Conservation (phyloP, 345 rosid genomes). For the Euphorbia tirucalli region DNA sequence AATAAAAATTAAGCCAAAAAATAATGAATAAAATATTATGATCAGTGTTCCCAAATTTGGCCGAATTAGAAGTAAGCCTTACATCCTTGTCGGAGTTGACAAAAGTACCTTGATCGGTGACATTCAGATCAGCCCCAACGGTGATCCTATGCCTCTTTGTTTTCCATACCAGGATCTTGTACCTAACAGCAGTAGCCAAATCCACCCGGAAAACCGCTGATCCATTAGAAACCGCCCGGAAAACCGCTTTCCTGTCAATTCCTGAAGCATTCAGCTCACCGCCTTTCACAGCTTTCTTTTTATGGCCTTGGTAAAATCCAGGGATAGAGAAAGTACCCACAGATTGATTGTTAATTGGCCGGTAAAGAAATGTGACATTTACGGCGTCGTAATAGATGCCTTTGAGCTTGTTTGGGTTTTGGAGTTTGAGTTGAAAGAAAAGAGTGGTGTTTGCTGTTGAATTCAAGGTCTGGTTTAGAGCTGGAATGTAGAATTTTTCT, state of each 20-base stretch:
- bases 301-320: constrained; percentile 54
- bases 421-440: constrained; percentile 41
- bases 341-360: not conserved
- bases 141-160: constrained; percentile 48
- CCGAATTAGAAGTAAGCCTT: constrained; percentile 45
- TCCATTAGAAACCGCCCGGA: constrained; percentile 35
- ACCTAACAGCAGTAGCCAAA: constrained; percentile 61
- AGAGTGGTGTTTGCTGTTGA: constrained; percentile 33
- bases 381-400: constrained; percentile 64
- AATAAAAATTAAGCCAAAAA: too few species aligned
- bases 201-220: constrained; percentile 52
- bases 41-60: constrained; percentile 10
- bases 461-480: constrained; percentile 46
- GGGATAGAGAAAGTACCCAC: constrained; percentile 28
- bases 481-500: constrained; percentile 50
- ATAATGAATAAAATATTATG: too few species aligned
- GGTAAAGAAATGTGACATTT: constrained; percentile 39
- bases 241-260: constrained; percentile 31
- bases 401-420: constrained; percentile 63
- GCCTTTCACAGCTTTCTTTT: constrained; percentile 53
- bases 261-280: not conserved
- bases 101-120: constrained; percentile 39
- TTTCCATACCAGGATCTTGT: constrained; percentile 55
- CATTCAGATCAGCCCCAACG: constrained; percentile 48
- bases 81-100: constrained; percentile 23